phyloP scores from a whole-genome alignment of 495 filamentous ascomycete species.

The Neurospora tetraspora region DNA sequence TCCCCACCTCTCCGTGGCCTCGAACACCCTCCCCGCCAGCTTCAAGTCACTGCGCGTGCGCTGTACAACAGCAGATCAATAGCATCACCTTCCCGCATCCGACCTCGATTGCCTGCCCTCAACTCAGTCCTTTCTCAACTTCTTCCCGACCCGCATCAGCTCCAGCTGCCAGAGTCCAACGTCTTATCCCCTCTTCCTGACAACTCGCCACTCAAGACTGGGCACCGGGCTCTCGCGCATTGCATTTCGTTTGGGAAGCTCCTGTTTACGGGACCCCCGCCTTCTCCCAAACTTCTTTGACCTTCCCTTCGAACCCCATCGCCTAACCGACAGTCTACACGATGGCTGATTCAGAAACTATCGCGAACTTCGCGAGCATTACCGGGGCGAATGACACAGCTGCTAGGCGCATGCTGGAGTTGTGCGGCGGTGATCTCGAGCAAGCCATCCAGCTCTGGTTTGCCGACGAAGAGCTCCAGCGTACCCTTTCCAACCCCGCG shows the following conservation, averaged over 20 bases:
- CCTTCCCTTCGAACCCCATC: not conserved
- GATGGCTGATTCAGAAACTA: constrained; percentile 55
- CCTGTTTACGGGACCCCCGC: not conserved
- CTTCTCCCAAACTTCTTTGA: not conserved
- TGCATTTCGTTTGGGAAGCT: not conserved
- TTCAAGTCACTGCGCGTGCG: not conserved
- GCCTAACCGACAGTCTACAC: constrained; percentile 12
- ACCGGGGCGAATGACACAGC: constrained; percentile 51
- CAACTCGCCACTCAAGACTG: not conserved
- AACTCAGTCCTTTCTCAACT: not conserved
- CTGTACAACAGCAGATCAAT: not conserved
- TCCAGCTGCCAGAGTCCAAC: not conserved
- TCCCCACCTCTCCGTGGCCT: not conserved
- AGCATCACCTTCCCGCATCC: not conserved
- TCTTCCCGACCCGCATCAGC: not conserved
- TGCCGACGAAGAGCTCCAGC: constrained; percentile 62
- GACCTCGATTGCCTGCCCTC: not conserved
- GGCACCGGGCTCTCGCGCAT: not conserved
- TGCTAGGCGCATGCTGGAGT: constrained; percentile 67
- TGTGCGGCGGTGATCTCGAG: constrained; percentile 71
- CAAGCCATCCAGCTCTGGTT: constrained; percentile 87
- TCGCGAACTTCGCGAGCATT: constrained; percentile 55
- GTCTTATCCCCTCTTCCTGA: not conserved
- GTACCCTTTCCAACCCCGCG: constrained; percentile 31
- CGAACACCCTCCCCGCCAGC: not conserved